phyloP scores from a whole-genome alignment of 306 rosid species.

The Fragaria nilgerrensis region DNA sequence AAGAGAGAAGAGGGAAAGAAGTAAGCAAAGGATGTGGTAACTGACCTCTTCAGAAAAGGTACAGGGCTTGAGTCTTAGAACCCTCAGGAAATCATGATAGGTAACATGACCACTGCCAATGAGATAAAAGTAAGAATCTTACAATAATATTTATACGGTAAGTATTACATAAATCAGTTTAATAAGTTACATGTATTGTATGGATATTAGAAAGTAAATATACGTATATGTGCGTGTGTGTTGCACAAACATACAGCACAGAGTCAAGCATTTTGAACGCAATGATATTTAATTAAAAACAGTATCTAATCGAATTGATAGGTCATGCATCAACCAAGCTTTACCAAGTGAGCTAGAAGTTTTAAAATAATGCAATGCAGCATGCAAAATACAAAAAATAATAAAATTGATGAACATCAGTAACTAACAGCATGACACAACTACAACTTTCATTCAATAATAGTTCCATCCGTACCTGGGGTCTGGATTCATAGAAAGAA shows the following conservation, averaged over 20 bases:
- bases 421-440: conserved; percentile 3
- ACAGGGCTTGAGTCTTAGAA: conserved; percentile 64
- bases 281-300: background rate
- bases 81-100: conserved; percentile 67
- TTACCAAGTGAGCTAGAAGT: background rate
- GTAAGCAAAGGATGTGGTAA: conserved; percentile 16
- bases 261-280: background rate
- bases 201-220: background rate
- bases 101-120: conserved; percentile 73
- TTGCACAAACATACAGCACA: background rate
- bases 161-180: background rate
- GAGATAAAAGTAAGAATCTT: conserved; percentile 17
- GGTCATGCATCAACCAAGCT: background rate
- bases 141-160: background rate
- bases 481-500: conserved; percentile 76
- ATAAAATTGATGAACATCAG: background rate
- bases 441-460: conserved; percentile 13
- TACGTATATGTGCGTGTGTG: background rate
- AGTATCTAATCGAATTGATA: background rate
- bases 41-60: conserved; percentile 71
- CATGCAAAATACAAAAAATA: background rate
- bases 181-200: background rate
- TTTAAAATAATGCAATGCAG: background rate
- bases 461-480: conserved; percentile 49
- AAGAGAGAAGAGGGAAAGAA: background rate